phyloP scores from a whole-genome alignment of 2,329 filamentous ascomycete species.

The Monosporascus cannonballus region DNA sequence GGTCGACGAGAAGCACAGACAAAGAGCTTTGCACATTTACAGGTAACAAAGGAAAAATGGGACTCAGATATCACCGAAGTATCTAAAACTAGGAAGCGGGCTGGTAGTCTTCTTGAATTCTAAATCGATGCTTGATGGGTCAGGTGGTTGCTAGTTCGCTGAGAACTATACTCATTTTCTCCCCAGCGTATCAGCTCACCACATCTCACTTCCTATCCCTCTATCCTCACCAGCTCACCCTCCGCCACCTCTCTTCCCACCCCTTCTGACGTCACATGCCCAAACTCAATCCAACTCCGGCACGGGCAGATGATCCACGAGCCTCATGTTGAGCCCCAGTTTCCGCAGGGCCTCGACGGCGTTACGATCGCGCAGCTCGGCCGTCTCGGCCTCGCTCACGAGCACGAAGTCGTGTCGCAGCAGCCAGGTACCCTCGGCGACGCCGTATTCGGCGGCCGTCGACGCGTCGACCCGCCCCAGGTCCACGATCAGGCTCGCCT shows the following conservation, averaged over 20 bases:
- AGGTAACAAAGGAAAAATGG: too few species aligned
- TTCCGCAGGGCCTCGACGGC: constrained; percentile 61
- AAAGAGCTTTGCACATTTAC: too few species aligned
- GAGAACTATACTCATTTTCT: too few species aligned
- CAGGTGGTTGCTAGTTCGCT: too few species aligned
- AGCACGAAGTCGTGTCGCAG: constrained; percentile 73
- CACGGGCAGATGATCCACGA: constrained; percentile 71
- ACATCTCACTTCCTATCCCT: too few species aligned
- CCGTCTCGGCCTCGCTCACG: constrained; percentile 64
- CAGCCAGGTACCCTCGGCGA: constrained; percentile 57
- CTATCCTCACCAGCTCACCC: neutral
- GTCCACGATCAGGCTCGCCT: constrained; percentile 70
- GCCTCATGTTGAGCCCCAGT: constrained; percentile 62
- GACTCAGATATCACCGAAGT: too few species aligned
- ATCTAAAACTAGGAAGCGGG: too few species aligned
- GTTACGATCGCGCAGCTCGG: constrained; percentile 54
- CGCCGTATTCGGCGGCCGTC: constrained; percentile 54
- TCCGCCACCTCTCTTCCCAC: neutral
- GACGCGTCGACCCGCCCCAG: constrained; percentile 43
- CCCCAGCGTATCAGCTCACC: too few species aligned
- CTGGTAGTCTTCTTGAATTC: too few species aligned
- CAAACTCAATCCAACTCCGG: constrained; percentile 51
- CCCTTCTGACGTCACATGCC: neutral
- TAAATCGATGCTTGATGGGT: too few species aligned
- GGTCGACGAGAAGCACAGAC: too few species aligned